Percentiles rank a stretch among this genome's conserved stretches.
phyloP scores from a whole-genome alignment of 2,329 filamentous ascomycete genomes.

The Coniochaeta hoffmannii region DNA sequence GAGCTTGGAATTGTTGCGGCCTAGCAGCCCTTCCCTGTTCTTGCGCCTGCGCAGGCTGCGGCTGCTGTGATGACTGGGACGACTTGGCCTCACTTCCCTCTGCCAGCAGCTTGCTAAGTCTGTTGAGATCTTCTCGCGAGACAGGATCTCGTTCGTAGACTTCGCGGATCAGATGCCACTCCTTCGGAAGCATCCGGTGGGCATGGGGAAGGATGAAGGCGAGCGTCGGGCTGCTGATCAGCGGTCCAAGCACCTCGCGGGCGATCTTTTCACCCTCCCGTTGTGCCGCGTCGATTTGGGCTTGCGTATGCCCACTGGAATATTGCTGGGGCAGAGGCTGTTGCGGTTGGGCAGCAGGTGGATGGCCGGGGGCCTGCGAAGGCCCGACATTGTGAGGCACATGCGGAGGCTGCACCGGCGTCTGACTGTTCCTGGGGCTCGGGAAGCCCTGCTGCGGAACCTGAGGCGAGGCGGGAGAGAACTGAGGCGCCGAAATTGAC shows the following conservation, averaged over 20 bases:
- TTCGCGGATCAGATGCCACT: conserved; percentile 66
- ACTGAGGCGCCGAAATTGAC: conserved; percentile 42
- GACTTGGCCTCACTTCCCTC: conserved; percentile 26
- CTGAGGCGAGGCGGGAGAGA: conserved; percentile 45
- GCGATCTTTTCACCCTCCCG: conserved; percentile 50
- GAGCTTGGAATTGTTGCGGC: too few species aligned
- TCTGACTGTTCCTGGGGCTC: conserved; percentile 7
- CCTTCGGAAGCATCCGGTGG: conserved; percentile 58
- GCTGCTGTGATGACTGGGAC: conserved; percentile 2
- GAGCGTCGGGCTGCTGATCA: conserved; percentile 58
- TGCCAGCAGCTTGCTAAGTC: conserved; percentile 48
- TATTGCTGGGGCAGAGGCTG: conserved; percentile 14
- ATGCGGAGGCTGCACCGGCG: conserved; percentile 28
- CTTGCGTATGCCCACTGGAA: conserved; percentile 20
- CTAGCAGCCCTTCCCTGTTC: not conserved
- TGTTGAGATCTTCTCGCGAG: conserved; percentile 54
- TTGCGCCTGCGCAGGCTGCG: not conserved
- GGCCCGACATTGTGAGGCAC: conserved; percentile 7
- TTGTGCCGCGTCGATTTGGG: conserved; percentile 31
- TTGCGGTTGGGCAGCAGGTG: conserved; percentile 2
- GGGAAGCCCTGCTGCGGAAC: conserved; percentile 18
- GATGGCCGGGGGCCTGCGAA: conserved; percentile 2
- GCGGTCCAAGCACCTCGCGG: conserved; percentile 53
- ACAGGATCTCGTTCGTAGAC: conserved; percentile 60
- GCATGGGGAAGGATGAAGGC: conserved; percentile 64